These are phyloP conservation scores for Aspergillus bertholletiae DNA, from an alignment of 495 filamentous ascomycete genomes.

Conservation along the genomic window DNA sequence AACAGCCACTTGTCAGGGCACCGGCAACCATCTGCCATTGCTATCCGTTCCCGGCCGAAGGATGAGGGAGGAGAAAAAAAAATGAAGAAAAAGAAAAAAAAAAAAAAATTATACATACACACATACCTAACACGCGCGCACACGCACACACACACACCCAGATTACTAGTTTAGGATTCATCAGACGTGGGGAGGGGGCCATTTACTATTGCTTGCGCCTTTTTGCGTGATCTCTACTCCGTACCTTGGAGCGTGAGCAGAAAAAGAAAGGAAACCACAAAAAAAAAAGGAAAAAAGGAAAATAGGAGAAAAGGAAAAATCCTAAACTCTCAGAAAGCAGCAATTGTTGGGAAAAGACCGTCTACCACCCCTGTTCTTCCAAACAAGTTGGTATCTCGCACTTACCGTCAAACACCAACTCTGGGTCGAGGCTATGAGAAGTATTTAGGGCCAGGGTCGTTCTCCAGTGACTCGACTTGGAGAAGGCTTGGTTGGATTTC, in stretches of 20 bases:
- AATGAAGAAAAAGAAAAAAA: slow-evolving; percentile 4
- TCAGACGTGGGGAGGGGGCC: slow-evolving; percentile 6
- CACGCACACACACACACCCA: no score
- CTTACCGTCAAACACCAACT: no score
- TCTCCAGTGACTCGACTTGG: slow-evolving; percentile 11
- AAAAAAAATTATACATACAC: background rate
- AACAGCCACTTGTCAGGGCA: slow-evolving; percentile 3
- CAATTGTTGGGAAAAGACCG: background rate
- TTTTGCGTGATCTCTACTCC: background rate
- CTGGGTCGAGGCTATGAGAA: slow-evolving; percentile 2
- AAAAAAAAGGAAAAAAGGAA: no score
- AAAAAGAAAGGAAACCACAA: no score
- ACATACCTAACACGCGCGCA: no score
- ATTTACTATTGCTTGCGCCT: no score
- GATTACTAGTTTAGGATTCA: no score
- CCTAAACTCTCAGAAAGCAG: no score
- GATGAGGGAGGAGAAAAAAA: background rate
- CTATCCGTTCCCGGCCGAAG: background rate
- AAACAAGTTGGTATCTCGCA: slow-evolving; percentile 8
- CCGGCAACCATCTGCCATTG: background rate
- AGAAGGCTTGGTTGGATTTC: slow-evolving; percentile 17
- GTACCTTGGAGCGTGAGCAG: no score
- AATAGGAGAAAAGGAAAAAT: no score
- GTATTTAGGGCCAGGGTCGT: slow-evolving; percentile 4
- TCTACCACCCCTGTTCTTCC: background rate